Conservation (phyloP, 805 yeast species). For the Yamadazyma philogaea region DNA sequence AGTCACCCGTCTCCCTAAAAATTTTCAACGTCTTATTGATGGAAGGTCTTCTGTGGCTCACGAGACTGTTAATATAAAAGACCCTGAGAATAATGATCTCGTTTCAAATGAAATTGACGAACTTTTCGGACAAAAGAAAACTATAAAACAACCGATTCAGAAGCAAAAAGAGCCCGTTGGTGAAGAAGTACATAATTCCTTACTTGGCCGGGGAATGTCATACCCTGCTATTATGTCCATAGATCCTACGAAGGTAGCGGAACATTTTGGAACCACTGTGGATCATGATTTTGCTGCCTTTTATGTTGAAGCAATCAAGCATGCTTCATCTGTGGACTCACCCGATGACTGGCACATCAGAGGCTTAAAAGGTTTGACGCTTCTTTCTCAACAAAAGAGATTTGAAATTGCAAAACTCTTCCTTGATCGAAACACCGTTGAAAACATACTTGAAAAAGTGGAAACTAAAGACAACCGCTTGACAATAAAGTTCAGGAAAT, state of each 20-base stretch:
- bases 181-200: too few species aligned
- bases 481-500: background rate
- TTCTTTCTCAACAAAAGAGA: conserved; percentile 34
- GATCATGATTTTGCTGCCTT: conserved; percentile 40
- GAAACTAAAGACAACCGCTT: background rate
- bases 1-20: conserved; percentile 44
- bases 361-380: conserved; percentile 20
- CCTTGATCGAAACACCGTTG: conserved; percentile 20
- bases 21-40: conserved; percentile 19
- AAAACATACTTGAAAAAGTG: background rate
- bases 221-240: conserved; percentile 13
- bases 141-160: background rate
- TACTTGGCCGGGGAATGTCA: background rate
- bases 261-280: conserved; percentile 26
- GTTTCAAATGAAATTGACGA: conserved; percentile 17
- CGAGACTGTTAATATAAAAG: background rate
- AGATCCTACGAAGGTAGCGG: conserved; percentile 19
- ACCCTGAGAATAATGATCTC: background rate
- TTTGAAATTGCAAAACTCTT: conserved; percentile 27
- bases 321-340: conserved; percentile 13
- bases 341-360: conserved; percentile 16
- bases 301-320: conserved; percentile 41
- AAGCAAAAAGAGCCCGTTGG: background rate
- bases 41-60: background rate
- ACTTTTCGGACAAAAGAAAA: conserved; percentile 13